These are phyloP conservation scores for Scutellaria barbata DNA, from an alignment of 257 asterid genomes.

Conservation along the genomic window DNA sequence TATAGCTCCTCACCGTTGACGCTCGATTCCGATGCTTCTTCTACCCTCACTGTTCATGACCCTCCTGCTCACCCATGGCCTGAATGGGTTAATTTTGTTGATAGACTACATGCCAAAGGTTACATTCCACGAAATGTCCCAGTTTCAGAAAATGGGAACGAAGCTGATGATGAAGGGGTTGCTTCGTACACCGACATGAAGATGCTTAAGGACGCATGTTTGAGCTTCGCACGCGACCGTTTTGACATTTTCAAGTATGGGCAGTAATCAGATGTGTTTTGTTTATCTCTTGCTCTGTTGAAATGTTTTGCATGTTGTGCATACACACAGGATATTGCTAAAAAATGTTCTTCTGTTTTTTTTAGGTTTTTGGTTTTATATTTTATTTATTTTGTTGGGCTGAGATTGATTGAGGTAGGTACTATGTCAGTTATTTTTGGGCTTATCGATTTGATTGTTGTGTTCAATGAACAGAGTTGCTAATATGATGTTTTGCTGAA, in stretches of 20 bases:
- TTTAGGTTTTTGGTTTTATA: neutral
- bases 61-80: constrained; percentile 81
- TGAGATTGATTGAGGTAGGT: neutral
- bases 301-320: neutral
- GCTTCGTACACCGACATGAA: constrained; percentile 55
- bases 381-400: neutral
- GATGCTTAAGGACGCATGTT: constrained; percentile 69
- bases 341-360: neutral
- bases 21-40: constrained; percentile 35
- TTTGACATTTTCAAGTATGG: constrained; percentile 78
- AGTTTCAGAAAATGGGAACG: constrained; percentile 23
- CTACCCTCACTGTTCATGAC: constrained; percentile 27
- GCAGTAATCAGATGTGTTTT: constrained; percentile 1
- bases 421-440: neutral
- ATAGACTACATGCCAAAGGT: constrained; percentile 70
- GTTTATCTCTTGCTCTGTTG: neutral
- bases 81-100: constrained; percentile 83
- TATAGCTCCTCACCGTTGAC: constrained; percentile 52
- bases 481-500: neutral
- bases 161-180: constrained; percentile 33
- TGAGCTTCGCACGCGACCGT: constrained; percentile 85
- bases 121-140: constrained; percentile 46
- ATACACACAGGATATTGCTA: neutral
- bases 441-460: neutral
- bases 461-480: constrained; percentile 5